Conservation (phyloP, 2,329 filamentous ascomycete species). For the Xylaria sp. region DNA sequence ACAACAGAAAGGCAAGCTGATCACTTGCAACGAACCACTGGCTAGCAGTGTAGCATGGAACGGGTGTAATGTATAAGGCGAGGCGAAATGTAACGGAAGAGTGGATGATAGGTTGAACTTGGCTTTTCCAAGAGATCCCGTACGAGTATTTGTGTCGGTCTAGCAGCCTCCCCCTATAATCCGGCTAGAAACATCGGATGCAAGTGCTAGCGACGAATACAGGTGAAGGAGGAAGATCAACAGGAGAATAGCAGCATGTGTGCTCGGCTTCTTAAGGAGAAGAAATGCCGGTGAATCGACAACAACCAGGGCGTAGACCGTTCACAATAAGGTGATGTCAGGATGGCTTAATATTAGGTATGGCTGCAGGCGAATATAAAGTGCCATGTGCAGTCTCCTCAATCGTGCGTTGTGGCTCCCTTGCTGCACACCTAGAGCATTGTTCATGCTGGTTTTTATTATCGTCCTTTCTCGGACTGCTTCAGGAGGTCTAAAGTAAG, state of each 20-base stretch:
- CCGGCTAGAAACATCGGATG: background rate
- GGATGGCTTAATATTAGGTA: slow-evolving; percentile 17
- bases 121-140: background rate
- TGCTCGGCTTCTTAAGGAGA: slow-evolving; percentile 12
- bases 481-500: background rate
- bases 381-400: slow-evolving; percentile 5
- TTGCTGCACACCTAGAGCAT: slow-evolving; percentile 4
- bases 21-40: slow-evolving; percentile 8
- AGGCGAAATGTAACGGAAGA: background rate
- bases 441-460: too few species aligned
- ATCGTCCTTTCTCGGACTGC: background rate
- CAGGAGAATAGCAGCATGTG: slow-evolving; percentile 7
- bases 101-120: background rate
- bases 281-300: background rate
- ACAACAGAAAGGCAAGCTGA: slow-evolving; percentile 1
- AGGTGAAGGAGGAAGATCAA: background rate
- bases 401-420: slow-evolving; percentile 7
- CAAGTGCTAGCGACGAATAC: background rate
- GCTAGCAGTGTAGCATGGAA: background rate
- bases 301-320: background rate
- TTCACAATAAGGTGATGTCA: background rate
- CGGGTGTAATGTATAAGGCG: background rate
- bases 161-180: too few species aligned
- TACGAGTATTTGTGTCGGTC: background rate
- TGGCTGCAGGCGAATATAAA: slow-evolving; percentile 16